These are phyloP conservation scores for Phytophthora colocasiae DNA, from an alignment of 352 stramenopile species.

Conservation along the genomic window DNA sequence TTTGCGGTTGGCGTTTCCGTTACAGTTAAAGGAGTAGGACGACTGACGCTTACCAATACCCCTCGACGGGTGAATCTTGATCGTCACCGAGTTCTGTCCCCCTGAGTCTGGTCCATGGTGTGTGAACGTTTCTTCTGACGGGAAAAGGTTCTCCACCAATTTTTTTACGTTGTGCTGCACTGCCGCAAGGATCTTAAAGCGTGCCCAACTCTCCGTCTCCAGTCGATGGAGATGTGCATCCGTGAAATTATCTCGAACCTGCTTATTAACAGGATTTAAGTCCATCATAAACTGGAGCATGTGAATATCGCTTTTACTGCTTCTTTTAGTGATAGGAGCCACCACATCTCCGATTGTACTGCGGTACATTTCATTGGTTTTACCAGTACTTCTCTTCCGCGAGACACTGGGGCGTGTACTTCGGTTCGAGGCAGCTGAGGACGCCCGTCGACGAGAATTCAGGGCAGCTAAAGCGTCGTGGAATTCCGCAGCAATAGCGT, in stretches of 20 bases:
- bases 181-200: slow-evolving; percentile 48
- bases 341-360: slow-evolving; percentile 4
- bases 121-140: slow-evolving; percentile 14
- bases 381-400: slow-evolving; percentile 3
- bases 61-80: slow-evolving; percentile 13
- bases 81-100: neutral
- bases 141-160: slow-evolving; percentile 50
- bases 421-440: slow-evolving; percentile 16
- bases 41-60: slow-evolving; percentile 4
- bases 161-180: slow-evolving; percentile 42
- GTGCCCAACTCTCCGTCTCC: slow-evolving; percentile 64
- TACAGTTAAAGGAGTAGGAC: slow-evolving; percentile 8
- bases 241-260: slow-evolving; percentile 46
- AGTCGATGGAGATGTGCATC: slow-evolving; percentile 41
- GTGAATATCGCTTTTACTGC: slow-evolving; percentile 25
- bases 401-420: slow-evolving; percentile 29
- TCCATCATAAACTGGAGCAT: slow-evolving; percentile 57
- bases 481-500: slow-evolving; percentile 44
- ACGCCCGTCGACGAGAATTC: slow-evolving; percentile 3
- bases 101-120: slow-evolving; percentile 8
- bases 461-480: slow-evolving; percentile 18
- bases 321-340: neutral
- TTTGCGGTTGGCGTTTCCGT: too few species aligned
- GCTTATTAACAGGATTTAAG: slow-evolving; percentile 69
- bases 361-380: slow-evolving; percentile 9